phyloP scores from a whole-genome alignment of 2,329 filamentous ascomycete genomes.

The Xylariaceae sp. region DNA sequence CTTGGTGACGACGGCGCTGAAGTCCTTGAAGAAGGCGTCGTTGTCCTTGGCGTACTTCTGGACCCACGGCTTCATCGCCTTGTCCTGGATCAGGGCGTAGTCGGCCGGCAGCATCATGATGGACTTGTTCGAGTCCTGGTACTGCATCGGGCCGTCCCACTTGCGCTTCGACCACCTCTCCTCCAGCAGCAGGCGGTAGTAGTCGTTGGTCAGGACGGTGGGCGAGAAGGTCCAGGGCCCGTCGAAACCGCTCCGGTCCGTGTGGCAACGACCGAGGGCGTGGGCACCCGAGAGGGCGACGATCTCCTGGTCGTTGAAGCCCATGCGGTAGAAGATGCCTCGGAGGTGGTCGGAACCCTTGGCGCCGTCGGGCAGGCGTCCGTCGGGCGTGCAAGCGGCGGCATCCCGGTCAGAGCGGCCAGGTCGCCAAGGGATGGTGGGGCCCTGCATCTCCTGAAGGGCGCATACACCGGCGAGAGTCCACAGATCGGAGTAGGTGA shows the following conservation, averaged over 20 bases:
- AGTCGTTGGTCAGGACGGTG: conserved; percentile 90
- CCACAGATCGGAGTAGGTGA: conserved; percentile 94
- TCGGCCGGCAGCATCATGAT: conserved; percentile 98
- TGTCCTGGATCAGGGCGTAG: conserved; percentile 79
- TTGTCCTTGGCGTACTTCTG: conserved; percentile 89
- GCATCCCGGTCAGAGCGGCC: conserved; percentile 76
- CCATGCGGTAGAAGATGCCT: conserved; percentile 92
- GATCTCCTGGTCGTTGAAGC: conserved; percentile 95
- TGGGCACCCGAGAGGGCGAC: conserved; percentile 83
- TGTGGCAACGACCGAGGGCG: conserved; percentile 83
- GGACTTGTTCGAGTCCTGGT: conserved; percentile 76
- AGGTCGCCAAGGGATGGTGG: conserved; percentile 78
- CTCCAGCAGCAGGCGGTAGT: conserved; percentile 76
- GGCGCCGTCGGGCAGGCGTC: conserved; percentile 71
- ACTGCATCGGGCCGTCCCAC: conserved; percentile 82
- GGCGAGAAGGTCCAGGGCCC: conserved; percentile 92
- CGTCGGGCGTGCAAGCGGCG: conserved; percentile 84
- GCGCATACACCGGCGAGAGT: conserved; percentile 79
- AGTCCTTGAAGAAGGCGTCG: conserved; percentile 89
- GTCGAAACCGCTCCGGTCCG: conserved; percentile 77
- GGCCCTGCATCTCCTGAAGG: conserved; percentile 93
- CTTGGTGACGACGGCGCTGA: conserved; percentile 67
- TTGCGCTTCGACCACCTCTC: conserved; percentile 92
- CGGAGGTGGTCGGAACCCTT: conserved; percentile 78
- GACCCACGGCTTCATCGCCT: conserved; percentile 71